Conservation (phyloP, 2,329 filamentous ascomycete species). For the Didymella glomerata region DNA sequence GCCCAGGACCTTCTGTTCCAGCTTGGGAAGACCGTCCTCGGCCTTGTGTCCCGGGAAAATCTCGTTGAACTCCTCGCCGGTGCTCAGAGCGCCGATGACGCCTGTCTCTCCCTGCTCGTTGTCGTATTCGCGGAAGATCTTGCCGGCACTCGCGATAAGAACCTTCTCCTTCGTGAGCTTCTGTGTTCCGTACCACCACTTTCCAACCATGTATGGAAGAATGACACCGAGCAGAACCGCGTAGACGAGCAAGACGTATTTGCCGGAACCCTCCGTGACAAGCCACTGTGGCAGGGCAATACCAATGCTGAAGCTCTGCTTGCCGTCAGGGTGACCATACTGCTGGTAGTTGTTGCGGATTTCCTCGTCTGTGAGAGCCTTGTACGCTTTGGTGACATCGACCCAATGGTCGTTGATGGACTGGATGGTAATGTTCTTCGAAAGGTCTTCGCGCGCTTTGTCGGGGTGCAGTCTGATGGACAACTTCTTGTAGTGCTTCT, state of each 20-base stretch:
- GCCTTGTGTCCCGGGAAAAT: slow-evolving; percentile 79
- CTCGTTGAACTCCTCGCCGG: slow-evolving; percentile 83
- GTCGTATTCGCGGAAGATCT: slow-evolving; percentile 91
- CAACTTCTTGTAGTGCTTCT: slow-evolving; percentile 85
- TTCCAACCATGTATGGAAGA: slow-evolving; percentile 90
- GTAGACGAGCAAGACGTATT: slow-evolving; percentile 92
- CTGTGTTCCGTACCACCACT: slow-evolving; percentile 99
- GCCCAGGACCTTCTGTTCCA: slow-evolving; percentile 81
- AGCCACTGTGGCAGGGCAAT: slow-evolving; percentile 95
- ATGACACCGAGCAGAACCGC: slow-evolving; percentile 86
- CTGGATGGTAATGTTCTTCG: slow-evolving; percentile 90
- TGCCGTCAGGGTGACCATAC: slow-evolving; percentile 95
- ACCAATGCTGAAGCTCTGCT: slow-evolving; percentile 97
- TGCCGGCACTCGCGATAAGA: slow-evolving; percentile 90
- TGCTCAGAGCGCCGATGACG: slow-evolving; percentile 81
- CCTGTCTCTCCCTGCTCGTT: slow-evolving; percentile 82
- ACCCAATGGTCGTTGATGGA: slow-evolving; percentile 88
- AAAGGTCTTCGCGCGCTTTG: slow-evolving; percentile 82
- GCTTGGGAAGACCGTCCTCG: slow-evolving; percentile 80
- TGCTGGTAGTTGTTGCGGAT: slow-evolving; percentile 96
- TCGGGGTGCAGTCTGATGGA: slow-evolving; percentile 91
- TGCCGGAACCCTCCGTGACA: slow-evolving; percentile 90
- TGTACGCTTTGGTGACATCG: slow-evolving; percentile 96
- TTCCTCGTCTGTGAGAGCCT: slow-evolving; percentile 96
- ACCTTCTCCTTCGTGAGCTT: slow-evolving; percentile 92